These are phyloP conservation scores for Lasiodiplodia sp. DNA, from an alignment of 2,329 filamentous ascomycete genomes.

Conservation along the genomic window DNA sequence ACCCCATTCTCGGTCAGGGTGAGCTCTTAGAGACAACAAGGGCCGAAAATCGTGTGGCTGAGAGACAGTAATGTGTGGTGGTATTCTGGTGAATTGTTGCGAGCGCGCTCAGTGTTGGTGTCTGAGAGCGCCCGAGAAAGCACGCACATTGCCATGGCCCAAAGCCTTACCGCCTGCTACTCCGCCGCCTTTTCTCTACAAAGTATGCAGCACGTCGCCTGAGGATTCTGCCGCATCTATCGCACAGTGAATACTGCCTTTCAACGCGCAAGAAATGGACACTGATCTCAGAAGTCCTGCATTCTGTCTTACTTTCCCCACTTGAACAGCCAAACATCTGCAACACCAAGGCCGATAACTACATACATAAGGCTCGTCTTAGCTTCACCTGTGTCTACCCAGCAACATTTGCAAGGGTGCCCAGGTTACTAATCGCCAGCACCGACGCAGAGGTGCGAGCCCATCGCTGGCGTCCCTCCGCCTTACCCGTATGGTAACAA, in stretches of 20 bases:
- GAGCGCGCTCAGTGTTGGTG: background rate
- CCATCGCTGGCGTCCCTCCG: constrained; percentile 11
- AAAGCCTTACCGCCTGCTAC: background rate
- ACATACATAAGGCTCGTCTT: constrained; percentile 3
- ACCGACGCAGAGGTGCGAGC: constrained; percentile 15
- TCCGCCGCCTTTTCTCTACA: background rate
- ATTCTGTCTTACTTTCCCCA: background rate
- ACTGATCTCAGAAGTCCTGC: too few relatives aligned
- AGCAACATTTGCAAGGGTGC: background rate
- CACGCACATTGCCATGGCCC: background rate
- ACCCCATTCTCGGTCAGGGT: too few relatives aligned
- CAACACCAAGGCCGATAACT: background rate
- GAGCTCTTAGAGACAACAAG: too few relatives aligned
- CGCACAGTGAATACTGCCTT: background rate
- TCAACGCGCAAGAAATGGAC: too few relatives aligned
- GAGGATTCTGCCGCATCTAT: background rate
- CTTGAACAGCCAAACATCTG: background rate
- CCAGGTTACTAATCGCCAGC: constrained; percentile 11
- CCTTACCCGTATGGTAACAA: background rate
- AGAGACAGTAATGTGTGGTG: background rate
- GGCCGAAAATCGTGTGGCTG: too few relatives aligned
- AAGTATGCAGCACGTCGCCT: background rate
- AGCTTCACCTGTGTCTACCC: background rate
- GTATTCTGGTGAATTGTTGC: background rate
- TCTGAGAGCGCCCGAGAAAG: background rate